Base-by-base conservation (phyloP, 768 basidiomycete species). In the Phanerodontia chrysosporium region DNA sequence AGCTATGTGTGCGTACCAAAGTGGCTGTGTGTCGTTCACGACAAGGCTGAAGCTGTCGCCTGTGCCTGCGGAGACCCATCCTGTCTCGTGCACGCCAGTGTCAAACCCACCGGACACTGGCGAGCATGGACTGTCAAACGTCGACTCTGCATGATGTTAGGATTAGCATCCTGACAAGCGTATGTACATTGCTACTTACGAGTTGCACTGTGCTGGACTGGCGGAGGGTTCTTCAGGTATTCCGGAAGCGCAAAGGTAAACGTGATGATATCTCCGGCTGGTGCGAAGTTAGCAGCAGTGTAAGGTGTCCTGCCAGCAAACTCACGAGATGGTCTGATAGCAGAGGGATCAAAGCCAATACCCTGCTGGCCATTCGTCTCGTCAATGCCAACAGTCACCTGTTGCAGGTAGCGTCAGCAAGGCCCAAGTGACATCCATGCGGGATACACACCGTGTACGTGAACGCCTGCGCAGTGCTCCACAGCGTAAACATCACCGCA, bases 71-170 rank as follows among this genome's bases (percentile, higher is more conserved):
- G 48, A 55, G 8, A 44, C 51, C n/a, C 57, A 62, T 2, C 61
- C 61, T 12, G 63, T 64, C 21, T 35, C 36, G 25, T 64, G 63
- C 13, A 67, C 60, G 21, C 66, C 69, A 51, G 67, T 66, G 57
- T 68, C 64, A 25, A 70, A 68, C 22, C 69, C 69, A 51, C 62
- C 66, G 12, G 42, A 21, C 35, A 57, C 57, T 8, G 67, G 63
- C 9, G 65, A 59, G 58, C 69, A 70, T 14, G 69, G 69, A 25
- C 36, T 46, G 24, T 60, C 64, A 59, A 70, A 70, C 2, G 66
- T 62, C 10, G 62, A 61, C 57, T 70, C 61, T 62, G 24, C 21
- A 49, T 21, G 32, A 24, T 1, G 27, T 22, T 28, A 14, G 29
- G 35, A 14, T 46, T 10, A 14, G 24, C 12, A 16, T 45, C 27